phyloP scores from a whole-genome alignment of 2,329 filamentous ascomycete species.

The Fusarium circinatum region DNA sequence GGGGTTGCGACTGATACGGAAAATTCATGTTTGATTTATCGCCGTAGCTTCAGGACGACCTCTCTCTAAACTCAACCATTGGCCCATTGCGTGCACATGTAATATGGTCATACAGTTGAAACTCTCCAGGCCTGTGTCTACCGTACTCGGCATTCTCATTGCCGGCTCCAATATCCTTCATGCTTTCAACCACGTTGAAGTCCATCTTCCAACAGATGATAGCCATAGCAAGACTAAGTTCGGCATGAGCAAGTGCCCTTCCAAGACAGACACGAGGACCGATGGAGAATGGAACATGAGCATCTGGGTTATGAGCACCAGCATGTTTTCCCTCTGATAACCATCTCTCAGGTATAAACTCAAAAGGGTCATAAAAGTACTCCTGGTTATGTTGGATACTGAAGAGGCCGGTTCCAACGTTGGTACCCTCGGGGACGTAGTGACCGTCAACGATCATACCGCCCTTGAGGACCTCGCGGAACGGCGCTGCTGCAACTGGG shows the following conservation, averaged over 20 bases:
- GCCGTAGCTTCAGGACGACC: background rate
- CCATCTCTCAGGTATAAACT: background rate
- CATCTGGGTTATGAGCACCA: background rate
- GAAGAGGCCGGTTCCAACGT: background rate
- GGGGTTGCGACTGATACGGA: background rate
- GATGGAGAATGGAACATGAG: background rate
- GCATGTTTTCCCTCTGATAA: background rate
- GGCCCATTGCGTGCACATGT: background rate
- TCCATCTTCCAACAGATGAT: constrained; percentile 1
- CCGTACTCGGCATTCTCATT: background rate
- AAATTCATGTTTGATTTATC: background rate
- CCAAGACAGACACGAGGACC: background rate
- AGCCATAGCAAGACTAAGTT: background rate
- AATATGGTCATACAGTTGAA: background rate
- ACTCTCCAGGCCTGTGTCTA: background rate
- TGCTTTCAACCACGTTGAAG: background rate
- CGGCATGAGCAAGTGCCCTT: background rate
- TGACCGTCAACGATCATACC: background rate
- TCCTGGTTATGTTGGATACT: background rate
- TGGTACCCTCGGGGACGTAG: background rate
- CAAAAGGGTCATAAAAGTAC: background rate
- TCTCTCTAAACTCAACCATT: constrained; percentile 2
- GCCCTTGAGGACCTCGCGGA: background rate
- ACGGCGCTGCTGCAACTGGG: background rate
- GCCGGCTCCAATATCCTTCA: constrained; percentile 2